Conservation (phyloP, 805 yeast species). For the Hanseniaspora hatyaiensis region DNA sequence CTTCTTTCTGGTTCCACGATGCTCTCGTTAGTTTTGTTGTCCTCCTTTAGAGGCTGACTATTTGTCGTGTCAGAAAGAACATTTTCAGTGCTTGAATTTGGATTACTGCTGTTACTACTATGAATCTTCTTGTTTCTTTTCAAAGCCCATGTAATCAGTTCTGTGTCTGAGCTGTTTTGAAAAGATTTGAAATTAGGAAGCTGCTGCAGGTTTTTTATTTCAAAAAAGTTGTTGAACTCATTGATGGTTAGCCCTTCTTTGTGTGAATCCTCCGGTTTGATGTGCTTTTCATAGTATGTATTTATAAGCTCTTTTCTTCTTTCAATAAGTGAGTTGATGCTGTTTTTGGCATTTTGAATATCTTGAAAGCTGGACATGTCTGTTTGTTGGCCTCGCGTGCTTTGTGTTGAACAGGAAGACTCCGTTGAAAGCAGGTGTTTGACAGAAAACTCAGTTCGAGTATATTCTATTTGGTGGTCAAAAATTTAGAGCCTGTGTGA, state of each 20-base stretch:
- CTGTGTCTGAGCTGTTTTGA: slow-evolving; percentile 11
- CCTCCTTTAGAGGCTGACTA: too few relatives aligned
- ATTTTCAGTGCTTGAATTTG: slow-evolving; percentile 1
- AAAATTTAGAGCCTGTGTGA: too few relatives aligned
- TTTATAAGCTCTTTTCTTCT: slow-evolving; percentile 5
- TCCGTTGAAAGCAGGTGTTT: too few relatives aligned
- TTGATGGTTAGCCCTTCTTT: neutral
- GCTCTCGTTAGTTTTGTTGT: too few relatives aligned
- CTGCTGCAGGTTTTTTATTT: slow-evolving; percentile 10
- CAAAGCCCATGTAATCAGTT: slow-evolving; percentile 9
- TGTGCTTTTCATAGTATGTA: slow-evolving; percentile 3
- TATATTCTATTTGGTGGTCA: too few relatives aligned
- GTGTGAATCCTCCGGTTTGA: neutral
- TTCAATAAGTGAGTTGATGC: slow-evolving; percentile 1
- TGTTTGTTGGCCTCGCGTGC: neutral
- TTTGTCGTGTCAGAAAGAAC: neutral
- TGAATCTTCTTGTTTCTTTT: neutral
- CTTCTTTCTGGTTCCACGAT: too few relatives aligned
- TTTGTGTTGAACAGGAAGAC: too few relatives aligned
- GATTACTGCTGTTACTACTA: neutral
- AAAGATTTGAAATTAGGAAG: slow-evolving; percentile 15
- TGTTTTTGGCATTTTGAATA: slow-evolving; percentile 11
- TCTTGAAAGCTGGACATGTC: slow-evolving; percentile 11
- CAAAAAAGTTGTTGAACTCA: slow-evolving; percentile 11
- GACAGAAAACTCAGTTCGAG: too few relatives aligned